Base-by-base conservation (phyloP, 441 rosid genomes). In the Biscutella auriculata region DNA sequence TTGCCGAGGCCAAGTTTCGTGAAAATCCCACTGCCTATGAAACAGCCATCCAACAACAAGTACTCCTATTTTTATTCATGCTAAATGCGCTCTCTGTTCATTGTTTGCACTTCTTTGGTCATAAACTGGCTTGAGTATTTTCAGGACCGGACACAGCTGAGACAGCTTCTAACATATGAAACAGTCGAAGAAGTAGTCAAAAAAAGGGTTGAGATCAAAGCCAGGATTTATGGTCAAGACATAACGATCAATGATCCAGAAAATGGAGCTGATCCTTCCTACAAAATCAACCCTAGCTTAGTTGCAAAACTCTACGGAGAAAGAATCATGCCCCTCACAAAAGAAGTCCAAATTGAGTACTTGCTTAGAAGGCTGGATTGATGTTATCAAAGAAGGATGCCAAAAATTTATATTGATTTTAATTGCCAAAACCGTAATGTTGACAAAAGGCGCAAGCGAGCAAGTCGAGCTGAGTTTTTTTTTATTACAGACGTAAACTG, bases 1-100 rank as follows among this genome's bases (percentile, higher is more conserved):
- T 93, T 12, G 97, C 97, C 3, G 95, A 93, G 73, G 94, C 87
- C 37, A 93, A 88, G 73, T 93, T 79, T 73, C 79, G 29, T 41
- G 88, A 78, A 25, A 63, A 76, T 17, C 92, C 95, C 23, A 68
- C 67, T 48, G 79, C 53, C 3, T 87, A 79, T 35, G 70, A 79
- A 61, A 73, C 74, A 33, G 87, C 97, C 47, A 92, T 92, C 47
- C 71, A 47, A 63, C 84, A 78, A 52, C 86, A 84, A 75, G 98
- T 83, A 66, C 25, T 28, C 49, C 11, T 9, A 26, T 63, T 50
- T 44, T 12, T 17, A 15, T 36, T 29, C 35, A 29, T 62, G 27
- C 50, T 16, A 15, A 36, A 16, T 7, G 9, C 27, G 1, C 4
- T 36, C 9, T 56, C 63, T 26, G 41, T 28, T 43, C 35, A 33